Evolutionary conservation across 805 yeast species (phyloP).

Genomic region (Pichia cephalocereana): DNA sequence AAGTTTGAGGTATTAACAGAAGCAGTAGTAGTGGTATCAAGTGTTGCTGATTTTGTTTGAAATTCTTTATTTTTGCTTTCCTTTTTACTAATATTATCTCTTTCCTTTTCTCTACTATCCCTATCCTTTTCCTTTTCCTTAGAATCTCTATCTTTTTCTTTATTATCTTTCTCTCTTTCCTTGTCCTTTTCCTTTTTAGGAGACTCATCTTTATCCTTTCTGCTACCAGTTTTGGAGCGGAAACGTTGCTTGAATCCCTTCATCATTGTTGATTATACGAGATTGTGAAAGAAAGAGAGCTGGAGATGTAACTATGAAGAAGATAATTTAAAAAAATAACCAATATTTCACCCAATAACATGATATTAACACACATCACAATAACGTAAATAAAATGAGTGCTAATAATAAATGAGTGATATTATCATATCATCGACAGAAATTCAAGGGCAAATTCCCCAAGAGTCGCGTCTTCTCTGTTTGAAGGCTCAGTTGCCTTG

Average conservation of each 20-base stretch:
- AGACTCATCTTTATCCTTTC: conserved; percentile 13
- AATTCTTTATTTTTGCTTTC: conserved; percentile 8
- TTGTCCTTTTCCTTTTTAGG: conserved; percentile 9
- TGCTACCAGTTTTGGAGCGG: conserved; percentile 24
- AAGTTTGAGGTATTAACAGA: not conserved
- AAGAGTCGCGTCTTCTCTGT: conserved; percentile 25
- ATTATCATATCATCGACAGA: too few species aligned
- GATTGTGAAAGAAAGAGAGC: not conserved
- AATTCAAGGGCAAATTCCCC: too few species aligned
- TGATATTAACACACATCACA: too few species aligned
- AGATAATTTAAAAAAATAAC: not conserved
- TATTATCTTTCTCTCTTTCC: not conserved
- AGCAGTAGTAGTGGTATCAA: not conserved
- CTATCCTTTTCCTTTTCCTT: conserved; percentile 27
- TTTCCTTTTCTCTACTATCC: conserved; percentile 10
- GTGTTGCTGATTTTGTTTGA: not conserved
- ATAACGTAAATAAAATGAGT: too few species aligned
- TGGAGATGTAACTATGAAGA: not conserved
- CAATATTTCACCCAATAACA: not conserved
- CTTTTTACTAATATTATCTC: conserved; percentile 10
- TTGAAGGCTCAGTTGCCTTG: too few species aligned
- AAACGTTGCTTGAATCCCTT: conserved; percentile 61
- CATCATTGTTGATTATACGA: conserved; percentile 43
- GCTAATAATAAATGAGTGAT: too few species aligned
- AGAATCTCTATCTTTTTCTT: conserved; percentile 20